Base-by-base conservation (phyloP, 495 filamentous ascomycete species). In the Trichodelitschia bisporula region DNA sequence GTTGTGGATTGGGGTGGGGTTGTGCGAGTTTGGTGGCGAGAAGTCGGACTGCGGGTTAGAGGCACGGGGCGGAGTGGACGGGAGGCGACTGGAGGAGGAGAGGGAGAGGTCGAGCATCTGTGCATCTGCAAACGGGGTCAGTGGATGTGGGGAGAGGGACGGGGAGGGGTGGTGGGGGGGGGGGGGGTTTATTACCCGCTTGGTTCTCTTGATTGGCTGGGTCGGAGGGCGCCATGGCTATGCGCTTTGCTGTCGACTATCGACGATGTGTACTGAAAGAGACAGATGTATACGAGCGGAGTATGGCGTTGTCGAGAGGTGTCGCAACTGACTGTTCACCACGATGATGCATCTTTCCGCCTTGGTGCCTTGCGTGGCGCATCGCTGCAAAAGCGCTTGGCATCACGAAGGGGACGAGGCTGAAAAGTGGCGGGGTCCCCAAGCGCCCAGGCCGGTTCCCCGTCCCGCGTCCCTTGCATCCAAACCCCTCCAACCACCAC, bases 1-100 rank as follows among this genome's bases (percentile, higher is more conserved):
- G 13, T 34, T 23, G 10, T 28, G 28, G 31, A 33, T 30, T 29
- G 20, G 20, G 33, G 20, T 9, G 42, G 39, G 36, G 42, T 41
- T 17, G n/a, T 66, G 63, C 9, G 62, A 66, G 26, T 53, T 57
- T 5, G 61, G 64, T 18, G 63, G 63, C 4, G 62, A 67, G 38
- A 66, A 50, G 40, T 64, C 55, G 14, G 54, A 51, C 12, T 24
- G n/a, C 6, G 24, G 33, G 21, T 12, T 12, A 24, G 21, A 24
- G 21, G 21, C n/a, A n/a, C n/a, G n/a, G n/a, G 23, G 34, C 21
- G n/a, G n/a, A n/a, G n/a, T n/a, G n/a, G n/a, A n/a, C n/a, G n/a
- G n/a, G n/a, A 15, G 35, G 38, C 29, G 37, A 38, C 35, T 37
- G 40, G 28, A 14, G 40, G 25, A 8, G 19, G 37, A 40, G 26